These are phyloP conservation scores for Vigna hirtella DNA, from an alignment of 306 rosid genomes.

Conservation along the genomic window DNA sequence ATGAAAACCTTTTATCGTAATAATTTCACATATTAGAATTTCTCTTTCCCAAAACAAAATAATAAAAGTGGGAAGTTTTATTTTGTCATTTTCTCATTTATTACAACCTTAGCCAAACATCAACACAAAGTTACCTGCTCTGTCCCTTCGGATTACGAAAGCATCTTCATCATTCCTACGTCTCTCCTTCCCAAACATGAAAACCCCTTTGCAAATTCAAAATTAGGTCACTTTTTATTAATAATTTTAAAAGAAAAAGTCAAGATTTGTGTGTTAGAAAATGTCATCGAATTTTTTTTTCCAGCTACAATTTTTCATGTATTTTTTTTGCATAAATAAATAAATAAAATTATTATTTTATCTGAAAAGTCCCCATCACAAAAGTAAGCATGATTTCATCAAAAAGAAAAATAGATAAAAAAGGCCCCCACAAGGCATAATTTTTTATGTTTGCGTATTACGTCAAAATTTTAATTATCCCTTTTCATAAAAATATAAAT, in stretches of 20 bases:
- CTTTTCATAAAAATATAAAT: neutral
- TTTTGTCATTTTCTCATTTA: conserved; percentile 39
- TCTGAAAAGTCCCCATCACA: neutral
- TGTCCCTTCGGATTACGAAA: conserved; percentile 33
- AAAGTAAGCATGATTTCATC: conserved; percentile 1
- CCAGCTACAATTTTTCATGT: neutral
- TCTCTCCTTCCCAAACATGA: conserved; percentile 28
- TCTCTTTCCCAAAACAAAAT: neutral
- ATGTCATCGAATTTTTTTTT: neutral
- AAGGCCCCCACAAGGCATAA: neutral
- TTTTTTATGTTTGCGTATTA: neutral
- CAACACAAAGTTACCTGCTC: neutral
- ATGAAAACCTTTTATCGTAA: neutral
- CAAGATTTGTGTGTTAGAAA: neutral
- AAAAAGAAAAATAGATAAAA: neutral
- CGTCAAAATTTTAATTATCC: neutral
- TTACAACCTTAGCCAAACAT: conserved; percentile 27
- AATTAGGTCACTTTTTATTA: conserved; percentile 10
- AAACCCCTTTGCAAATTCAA: neutral
- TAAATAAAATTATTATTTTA: neutral
- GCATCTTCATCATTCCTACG: conserved; percentile 21
- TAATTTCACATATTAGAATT: neutral
- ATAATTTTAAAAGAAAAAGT: conserved; percentile 19
- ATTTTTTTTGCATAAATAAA: neutral
- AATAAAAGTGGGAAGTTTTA: neutral